Conservation (phyloP, 371 early-diverging fungal species). For the Mucor saturninus region DNA sequence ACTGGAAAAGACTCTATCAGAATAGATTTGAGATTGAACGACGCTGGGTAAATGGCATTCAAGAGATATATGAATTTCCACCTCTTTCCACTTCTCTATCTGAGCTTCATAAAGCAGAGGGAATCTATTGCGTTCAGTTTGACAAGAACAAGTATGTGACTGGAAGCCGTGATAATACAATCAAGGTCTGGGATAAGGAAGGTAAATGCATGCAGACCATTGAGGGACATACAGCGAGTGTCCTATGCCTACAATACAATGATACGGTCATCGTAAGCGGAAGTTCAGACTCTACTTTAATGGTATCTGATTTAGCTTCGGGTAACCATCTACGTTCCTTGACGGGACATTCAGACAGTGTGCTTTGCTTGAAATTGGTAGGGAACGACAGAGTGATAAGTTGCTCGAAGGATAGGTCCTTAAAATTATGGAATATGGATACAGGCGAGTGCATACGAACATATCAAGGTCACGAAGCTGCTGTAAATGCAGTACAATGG, state of each 20-base stretch:
- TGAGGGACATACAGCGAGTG: conserved; percentile 86
- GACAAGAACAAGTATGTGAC: conserved; percentile 82
- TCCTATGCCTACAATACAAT: conserved; percentile 90
- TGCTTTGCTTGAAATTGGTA: conserved; percentile 78
- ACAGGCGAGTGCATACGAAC: conserved; percentile 65
- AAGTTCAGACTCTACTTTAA: conserved; percentile 86
- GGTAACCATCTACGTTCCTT: conserved; percentile 14
- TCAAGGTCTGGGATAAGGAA: conserved; percentile 80
- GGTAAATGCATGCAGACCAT: conserved; percentile 70
- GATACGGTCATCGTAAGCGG: conserved; percentile 83
- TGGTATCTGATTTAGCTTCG: conserved; percentile 81
- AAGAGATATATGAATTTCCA: conserved; percentile 44
- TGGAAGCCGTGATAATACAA: conserved; percentile 92
- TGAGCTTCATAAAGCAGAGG: conserved; percentile 80
- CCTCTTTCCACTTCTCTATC: conserved; percentile 52
- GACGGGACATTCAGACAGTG: conserved; percentile 76
- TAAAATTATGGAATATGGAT: conserved; percentile 84
- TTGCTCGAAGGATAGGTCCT: conserved; percentile 92
- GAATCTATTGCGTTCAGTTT: conserved; percentile 94
- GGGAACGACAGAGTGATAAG: conserved; percentile 75
- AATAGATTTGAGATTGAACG: conserved; percentile 40
- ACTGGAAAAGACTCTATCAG: conserved; percentile 43
- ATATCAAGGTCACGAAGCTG: conserved; percentile 74
- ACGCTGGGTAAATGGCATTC: conserved; percentile 44
- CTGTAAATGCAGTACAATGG: conserved; percentile 81